phyloP scores from a whole-genome alignment of 208 protist genomes.

The Crithidia sp. region DNA sequence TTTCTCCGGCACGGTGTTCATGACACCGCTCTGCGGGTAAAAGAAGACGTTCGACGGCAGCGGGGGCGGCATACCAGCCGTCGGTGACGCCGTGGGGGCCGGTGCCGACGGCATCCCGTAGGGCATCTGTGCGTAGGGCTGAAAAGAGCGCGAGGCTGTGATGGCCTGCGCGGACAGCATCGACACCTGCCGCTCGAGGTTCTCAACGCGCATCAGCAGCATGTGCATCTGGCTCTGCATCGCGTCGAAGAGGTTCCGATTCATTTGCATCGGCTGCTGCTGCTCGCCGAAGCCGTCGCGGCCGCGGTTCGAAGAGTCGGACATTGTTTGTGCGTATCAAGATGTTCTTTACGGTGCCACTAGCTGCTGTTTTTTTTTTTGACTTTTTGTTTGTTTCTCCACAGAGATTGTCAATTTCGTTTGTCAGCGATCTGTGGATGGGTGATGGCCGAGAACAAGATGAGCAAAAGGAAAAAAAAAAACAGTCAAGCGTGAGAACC shows the following conservation, averaged over 20 bases:
- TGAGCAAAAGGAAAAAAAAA: too few relatives aligned
- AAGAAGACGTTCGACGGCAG: constrained; percentile 29
- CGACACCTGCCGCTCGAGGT: constrained; percentile 38
- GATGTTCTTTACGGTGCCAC: background rate
- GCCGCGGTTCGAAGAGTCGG: constrained; percentile 10
- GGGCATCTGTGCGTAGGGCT: constrained; percentile 24
- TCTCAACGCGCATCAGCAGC: constrained; percentile 49
- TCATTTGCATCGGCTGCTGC: constrained; percentile 22
- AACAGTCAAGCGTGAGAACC: too few relatives aligned
- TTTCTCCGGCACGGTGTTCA: constrained; percentile 17
- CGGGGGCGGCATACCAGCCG: constrained; percentile 19
- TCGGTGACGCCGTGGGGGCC: constrained; percentile 10
- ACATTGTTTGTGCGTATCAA: constrained; percentile 14
- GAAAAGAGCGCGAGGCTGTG: constrained; percentile 16
- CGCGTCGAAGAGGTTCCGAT: constrained; percentile 22
- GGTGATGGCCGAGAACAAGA: too few relatives aligned
- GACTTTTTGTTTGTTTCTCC: background rate
- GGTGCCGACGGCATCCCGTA: constrained; percentile 21
- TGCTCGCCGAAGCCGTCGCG: constrained; percentile 28
- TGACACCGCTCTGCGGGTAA: constrained; percentile 19
- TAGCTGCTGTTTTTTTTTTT: background rate
- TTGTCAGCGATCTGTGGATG: too few relatives aligned
- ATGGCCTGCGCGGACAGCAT: constrained; percentile 32
- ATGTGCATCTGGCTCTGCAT: constrained; percentile 39
- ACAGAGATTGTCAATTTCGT: too few relatives aligned